These are phyloP conservation scores for Truncatella angustata DNA, from an alignment of 2,329 filamentous ascomycete species.

Conservation along the genomic window DNA sequence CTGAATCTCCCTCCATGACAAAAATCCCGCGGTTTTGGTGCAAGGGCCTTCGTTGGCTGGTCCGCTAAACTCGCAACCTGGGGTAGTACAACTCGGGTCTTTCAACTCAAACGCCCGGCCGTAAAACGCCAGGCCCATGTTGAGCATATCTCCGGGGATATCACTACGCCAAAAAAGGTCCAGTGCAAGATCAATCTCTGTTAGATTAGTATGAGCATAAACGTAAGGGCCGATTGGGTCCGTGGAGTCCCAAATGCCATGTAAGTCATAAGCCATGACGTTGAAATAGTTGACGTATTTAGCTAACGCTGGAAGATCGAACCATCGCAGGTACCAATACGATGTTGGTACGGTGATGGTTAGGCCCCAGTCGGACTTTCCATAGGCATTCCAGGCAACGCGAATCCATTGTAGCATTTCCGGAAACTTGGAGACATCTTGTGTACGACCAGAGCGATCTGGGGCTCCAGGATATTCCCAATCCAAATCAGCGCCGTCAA, in stretches of 20 bases:
- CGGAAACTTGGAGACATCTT: constrained; percentile 15
- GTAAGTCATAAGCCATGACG: constrained; percentile 37
- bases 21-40: constrained; percentile 21
- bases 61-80: constrained; percentile 10
- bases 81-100: constrained; percentile 20
- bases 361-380: constrained; percentile 3
- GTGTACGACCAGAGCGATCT: constrained; percentile 15
- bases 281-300: constrained; percentile 31
- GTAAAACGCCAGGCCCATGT: constrained; percentile 46
- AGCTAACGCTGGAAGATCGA: constrained; percentile 9
- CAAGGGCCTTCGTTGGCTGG: constrained; percentile 21
- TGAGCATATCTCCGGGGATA: constrained; percentile 39
- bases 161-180: constrained; percentile 48
- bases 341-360: constrained; percentile 10
- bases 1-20: constrained; percentile 23
- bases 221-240: constrained; percentile 29
- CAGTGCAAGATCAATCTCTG: constrained; percentile 41
- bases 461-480: constrained; percentile 19
- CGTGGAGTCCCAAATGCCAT: constrained; percentile 38
- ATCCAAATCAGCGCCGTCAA: constrained; percentile 19
- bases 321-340: constrained; percentile 16
- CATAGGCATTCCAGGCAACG: background rate
- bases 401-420: constrained; percentile 42
- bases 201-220: constrained; percentile 43
- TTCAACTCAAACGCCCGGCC: constrained; percentile 29